Conservation (phyloP, 1,284 basidiomycete species). For the Ustilago vetiveriae region DNA sequence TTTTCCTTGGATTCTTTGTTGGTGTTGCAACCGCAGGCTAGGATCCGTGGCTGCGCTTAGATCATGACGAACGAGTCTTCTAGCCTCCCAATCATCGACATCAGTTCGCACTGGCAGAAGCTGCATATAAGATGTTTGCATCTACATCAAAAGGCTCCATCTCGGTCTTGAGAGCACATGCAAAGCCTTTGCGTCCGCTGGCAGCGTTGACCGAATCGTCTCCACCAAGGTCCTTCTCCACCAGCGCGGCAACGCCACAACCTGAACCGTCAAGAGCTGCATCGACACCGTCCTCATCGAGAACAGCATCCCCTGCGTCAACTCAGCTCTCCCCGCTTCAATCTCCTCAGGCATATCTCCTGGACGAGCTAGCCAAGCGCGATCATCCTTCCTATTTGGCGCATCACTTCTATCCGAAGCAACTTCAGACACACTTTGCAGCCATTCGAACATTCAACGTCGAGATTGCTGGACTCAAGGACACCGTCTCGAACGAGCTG, state of each 20-base stretch:
- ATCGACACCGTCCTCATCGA: background rate
- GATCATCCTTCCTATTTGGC: constrained; percentile 60
- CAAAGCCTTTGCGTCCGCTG: background rate
- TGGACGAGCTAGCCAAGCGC: constrained; percentile 39
- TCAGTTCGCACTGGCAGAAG: too few relatives aligned
- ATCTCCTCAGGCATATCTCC: constrained; percentile 31
- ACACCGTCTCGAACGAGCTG: constrained; percentile 62
- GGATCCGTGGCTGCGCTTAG: too few relatives aligned
- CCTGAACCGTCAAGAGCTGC: background rate
- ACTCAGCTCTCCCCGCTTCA: constrained; percentile 37
- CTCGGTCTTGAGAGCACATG: background rate
- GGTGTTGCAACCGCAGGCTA: background rate
- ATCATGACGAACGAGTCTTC: too few relatives aligned
- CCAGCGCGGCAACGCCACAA: background rate
- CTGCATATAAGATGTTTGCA: too few relatives aligned
- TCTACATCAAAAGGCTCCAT: constrained; percentile 6
- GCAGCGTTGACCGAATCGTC: background rate
- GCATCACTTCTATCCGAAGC: constrained; percentile 57
- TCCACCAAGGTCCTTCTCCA: background rate
- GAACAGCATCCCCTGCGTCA: constrained; percentile 35
- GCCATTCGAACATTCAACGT: constrained; percentile 63
- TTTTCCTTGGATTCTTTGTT: background rate
- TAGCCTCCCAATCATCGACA: too few relatives aligned
- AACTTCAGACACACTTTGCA: constrained; percentile 60
- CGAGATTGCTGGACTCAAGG: constrained; percentile 60